phyloP scores from a whole-genome alignment of 305 asterid species.

The Solanum hybrid region DNA sequence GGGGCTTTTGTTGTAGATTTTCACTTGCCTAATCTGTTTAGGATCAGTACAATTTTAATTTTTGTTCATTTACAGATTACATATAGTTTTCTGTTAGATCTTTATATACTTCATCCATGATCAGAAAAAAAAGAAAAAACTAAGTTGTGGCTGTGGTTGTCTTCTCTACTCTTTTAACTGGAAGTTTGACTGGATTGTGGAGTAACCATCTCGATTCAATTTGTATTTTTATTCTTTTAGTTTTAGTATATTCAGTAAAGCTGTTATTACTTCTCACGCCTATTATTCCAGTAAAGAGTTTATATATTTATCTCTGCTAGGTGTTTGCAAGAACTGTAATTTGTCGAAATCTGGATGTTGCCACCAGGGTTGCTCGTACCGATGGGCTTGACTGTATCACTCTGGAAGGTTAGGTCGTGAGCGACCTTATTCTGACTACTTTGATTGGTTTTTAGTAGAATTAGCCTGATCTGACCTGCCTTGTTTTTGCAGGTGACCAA shows the following conservation, averaged over 20 bases:
- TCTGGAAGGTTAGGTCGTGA: constrained; percentile 59
- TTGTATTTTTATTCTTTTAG: background rate
- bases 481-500: constrained; percentile 73
- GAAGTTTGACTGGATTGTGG: background rate
- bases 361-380: constrained; percentile 80
- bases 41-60: background rate
- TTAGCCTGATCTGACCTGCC: constrained; percentile 12
- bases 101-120: background rate
- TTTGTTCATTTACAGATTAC: background rate
- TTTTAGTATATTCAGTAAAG: background rate
- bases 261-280: background rate
- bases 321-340: constrained; percentile 90
- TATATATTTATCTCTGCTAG: constrained; percentile 22
- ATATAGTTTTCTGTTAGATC: background rate
- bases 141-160: background rate
- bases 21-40: background rate
- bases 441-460: constrained; percentile 10
- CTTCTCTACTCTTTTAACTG: background rate
- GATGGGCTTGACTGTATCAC: constrained; percentile 96
- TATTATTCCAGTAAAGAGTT: background rate
- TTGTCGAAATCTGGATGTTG: constrained; percentile 96
- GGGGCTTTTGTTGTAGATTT: background rate
- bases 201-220: background rate
- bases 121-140: background rate
- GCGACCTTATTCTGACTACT: constrained; percentile 15